Conservation (phyloP, 106 monocot genomes). For the Phalaenopsis equestris region DNA sequence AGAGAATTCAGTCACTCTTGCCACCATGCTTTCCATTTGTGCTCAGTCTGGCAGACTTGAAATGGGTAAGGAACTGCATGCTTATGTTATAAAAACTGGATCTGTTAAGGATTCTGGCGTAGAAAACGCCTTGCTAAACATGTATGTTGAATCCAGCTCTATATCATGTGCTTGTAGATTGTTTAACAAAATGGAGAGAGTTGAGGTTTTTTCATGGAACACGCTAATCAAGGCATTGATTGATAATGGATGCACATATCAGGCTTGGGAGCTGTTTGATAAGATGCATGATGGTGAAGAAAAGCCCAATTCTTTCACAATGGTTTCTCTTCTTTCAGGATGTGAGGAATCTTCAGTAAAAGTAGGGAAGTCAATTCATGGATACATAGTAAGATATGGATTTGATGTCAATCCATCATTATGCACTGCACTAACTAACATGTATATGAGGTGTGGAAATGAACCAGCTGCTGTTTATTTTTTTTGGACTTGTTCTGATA, state of each 20-base stretch:
- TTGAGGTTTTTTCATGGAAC: conserved; percentile 14
- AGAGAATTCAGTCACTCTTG: conserved; percentile 12
- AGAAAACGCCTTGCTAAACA: conserved; percentile 13
- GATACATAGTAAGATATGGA: conserved; percentile 11
- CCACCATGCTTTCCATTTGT: conserved; percentile 13
- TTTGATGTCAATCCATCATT: conserved; percentile 18
- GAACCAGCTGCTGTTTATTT: conserved; percentile 9
- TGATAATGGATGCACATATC: not conserved
- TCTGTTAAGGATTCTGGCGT: not conserved
- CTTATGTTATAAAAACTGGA: conserved; percentile 22
- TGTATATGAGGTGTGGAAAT: conserved; percentile 28
- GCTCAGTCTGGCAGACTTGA: conserved; percentile 3
- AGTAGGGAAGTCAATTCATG: conserved; percentile 24
- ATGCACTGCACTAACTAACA: conserved; percentile 20
- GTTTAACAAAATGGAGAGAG: conserved; percentile 15
- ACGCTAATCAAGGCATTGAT: conserved; percentile 13
- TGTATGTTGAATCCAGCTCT: conserved; percentile 15
- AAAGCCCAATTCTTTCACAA: conserved; percentile 22
- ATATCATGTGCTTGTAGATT: conserved; percentile 9
- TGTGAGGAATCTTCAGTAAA: conserved; percentile 8
- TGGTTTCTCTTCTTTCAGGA: conserved; percentile 30
- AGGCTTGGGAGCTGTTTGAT: conserved; percentile 16
- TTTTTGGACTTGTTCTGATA: conserved; percentile 16
- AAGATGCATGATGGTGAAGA: conserved; percentile 9
- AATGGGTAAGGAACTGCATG: conserved; percentile 26